Percentiles rank a stretch among this genome's conserved stretches.
Evolutionary conservation across 148 eudicot species (phyloP).

Genomic region (Mesembryanthemum crystallinum): DNA sequence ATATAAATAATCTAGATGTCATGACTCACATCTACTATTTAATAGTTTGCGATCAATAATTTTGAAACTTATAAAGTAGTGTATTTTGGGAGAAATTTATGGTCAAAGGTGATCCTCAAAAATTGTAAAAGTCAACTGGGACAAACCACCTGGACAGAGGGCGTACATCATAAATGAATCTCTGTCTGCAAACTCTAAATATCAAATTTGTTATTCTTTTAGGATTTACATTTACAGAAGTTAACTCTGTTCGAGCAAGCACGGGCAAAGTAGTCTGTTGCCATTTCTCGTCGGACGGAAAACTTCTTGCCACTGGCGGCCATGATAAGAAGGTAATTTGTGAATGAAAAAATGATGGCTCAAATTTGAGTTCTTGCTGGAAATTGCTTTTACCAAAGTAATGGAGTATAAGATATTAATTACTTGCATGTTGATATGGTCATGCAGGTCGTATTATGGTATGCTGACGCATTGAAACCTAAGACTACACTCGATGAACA

Average conservation of each 20-base stretch:
- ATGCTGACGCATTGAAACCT: slow-evolving; percentile 67
- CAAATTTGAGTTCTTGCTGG: neutral
- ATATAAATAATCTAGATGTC: too few species aligned
- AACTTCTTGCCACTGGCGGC: slow-evolving; percentile 91
- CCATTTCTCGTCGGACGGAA: slow-evolving; percentile 92
- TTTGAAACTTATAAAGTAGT: too few species aligned
- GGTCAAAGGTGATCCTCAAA: too few species aligned
- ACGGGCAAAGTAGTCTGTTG: slow-evolving; percentile 74
- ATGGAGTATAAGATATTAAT: neutral
- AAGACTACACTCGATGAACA: slow-evolving; percentile 85
- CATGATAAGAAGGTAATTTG: slow-evolving; percentile 76
- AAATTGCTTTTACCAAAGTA: neutral
- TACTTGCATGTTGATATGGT: slow-evolving; percentile 7
- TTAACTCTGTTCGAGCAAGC: slow-evolving; percentile 78
- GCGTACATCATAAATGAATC: slow-evolving; percentile 5
- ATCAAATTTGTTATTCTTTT: slow-evolving; percentile 19
- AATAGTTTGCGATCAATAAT: too few species aligned
- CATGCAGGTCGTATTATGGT: slow-evolving; percentile 80
- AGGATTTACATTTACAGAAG: slow-evolving; percentile 88
- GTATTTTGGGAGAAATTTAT: too few species aligned
- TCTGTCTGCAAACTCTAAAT: neutral
- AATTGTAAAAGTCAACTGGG: too few species aligned
- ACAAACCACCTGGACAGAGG: too few species aligned
- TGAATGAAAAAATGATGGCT: neutral
- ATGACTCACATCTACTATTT: too few species aligned